Base-by-base conservation (phyloP, 345 rosid species). In the Carallia pectinifolia region DNA sequence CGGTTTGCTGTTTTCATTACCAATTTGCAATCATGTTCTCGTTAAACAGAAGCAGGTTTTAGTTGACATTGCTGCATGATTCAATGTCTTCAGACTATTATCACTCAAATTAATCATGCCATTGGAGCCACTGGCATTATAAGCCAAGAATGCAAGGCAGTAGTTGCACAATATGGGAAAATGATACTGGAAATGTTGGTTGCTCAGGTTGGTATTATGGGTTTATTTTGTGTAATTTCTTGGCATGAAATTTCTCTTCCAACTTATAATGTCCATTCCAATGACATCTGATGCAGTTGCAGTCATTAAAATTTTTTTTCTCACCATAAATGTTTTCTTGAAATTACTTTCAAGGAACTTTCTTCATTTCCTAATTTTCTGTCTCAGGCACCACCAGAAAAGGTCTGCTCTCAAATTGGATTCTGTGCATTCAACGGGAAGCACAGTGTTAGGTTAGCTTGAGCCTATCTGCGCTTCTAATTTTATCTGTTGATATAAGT, bases 81-180 rank as follows among this genome's bases (percentile, higher is more conserved):
- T 70, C 52, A n/a, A 37, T 15, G 38, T 62, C 34, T 61, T 62
- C 76, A 72, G 81, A 52, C 81, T 58, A 71, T 77, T 36, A 67
- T 77, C 52, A 64, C 74, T 72, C 77, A 77, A 64, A 77, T 77
- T 29, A 72, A 77, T 63, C 76, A 68, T 63, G 77, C 77, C 4
- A 77, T 77, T 53, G 81, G 81, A 72, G 81, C 81, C 65, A 67
- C 77, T 6, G 81, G 81, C 36, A 52, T 72, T 62, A 50, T 64
- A 55, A 77, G 76, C 66, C 77, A 77, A 72, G 77, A 77, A 77
- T 77, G 81, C 77, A 77, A 72, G 59, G 58, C 74, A 6, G 39
- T 77, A 36, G 81, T 72, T 58, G 33, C 60, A 39, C 73, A 68
- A 40, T 77, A 77, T 68, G 81, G 81, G 33, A 77, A 72, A 58